These are phyloP conservation scores for Exophiala sp. DNA, from an alignment of 2,329 filamentous ascomycete genomes.

Conservation along the genomic window DNA sequence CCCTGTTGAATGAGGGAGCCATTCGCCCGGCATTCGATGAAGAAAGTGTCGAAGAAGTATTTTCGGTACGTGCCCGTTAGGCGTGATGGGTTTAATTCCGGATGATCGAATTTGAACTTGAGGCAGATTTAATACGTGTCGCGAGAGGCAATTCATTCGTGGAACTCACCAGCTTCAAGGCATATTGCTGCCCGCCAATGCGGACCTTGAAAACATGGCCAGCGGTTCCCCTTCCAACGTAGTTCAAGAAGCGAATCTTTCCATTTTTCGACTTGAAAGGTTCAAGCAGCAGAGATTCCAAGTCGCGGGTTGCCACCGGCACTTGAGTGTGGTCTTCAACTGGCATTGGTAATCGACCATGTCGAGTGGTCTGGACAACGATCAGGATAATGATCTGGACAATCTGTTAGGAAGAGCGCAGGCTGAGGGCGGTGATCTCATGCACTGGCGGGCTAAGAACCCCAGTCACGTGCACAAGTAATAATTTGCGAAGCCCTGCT, in stretches of 20 bases:
- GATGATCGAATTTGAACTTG: constrained; percentile 12
- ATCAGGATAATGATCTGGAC: too few relatives aligned
- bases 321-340: too few relatives aligned
- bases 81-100: constrained; percentile 1
- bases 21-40: constrained; percentile 13
- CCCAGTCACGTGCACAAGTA: too few relatives aligned
- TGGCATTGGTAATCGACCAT: too few relatives aligned
- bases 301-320: too few relatives aligned
- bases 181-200: constrained; percentile 3
- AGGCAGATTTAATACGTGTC: neutral
- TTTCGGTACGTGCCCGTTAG: neutral
- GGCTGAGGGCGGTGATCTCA: too few relatives aligned
- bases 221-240: constrained; percentile 2
- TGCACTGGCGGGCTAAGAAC: too few relatives aligned
- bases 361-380: too few relatives aligned
- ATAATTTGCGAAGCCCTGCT: too few relatives aligned
- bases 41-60: constrained; percentile 13
- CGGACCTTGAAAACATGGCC: constrained; percentile 8
- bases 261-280: neutral
- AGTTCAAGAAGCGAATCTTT: constrained; percentile 1
- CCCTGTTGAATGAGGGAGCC: constrained; percentile 9
- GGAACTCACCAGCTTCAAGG: constrained; percentile 9
- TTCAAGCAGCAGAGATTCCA: constrained; percentile 6
- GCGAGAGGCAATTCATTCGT: neutral
- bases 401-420: too few relatives aligned